These are phyloP conservation scores for Leucosporidium scottii DNA, from an alignment of 768 basidiomycete genomes.

Conservation along the genomic window DNA sequence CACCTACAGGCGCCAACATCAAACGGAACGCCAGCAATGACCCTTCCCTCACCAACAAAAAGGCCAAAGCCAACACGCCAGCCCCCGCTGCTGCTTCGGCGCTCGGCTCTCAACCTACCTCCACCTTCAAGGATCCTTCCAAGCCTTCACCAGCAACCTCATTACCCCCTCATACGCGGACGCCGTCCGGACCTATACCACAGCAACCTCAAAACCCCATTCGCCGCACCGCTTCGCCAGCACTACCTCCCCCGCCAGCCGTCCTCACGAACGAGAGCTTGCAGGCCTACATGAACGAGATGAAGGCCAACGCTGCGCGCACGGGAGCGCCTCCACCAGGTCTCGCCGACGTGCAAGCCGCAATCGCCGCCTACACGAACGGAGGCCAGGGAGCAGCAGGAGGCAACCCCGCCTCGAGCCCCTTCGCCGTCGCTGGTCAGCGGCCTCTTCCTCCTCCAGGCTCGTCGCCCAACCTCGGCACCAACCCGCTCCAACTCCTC, in stretches of 20 bases:
- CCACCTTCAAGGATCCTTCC: too few species aligned
- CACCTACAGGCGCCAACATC: neutral
- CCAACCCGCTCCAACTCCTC: neutral
- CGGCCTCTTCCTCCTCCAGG: too few species aligned
- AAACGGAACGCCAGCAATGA: slow-evolving; percentile 9
- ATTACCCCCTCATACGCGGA: neutral
- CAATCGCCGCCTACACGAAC: neutral
- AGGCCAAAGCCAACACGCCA: slow-evolving; percentile 2
- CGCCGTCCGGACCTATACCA: neutral
- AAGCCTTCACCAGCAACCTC: too few species aligned
- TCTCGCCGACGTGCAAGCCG: slow-evolving; percentile 13
- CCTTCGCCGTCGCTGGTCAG: neutral
- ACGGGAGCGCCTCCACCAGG: slow-evolving; percentile 14
- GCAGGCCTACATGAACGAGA: slow-evolving; percentile 18
- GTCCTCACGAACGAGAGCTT: neutral
- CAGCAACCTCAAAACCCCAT: neutral
- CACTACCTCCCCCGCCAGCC: neutral
- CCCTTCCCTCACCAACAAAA: slow-evolving; percentile 9
- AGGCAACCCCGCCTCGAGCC: neutral
- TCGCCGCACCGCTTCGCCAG: neutral
- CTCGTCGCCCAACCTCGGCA: neutral
- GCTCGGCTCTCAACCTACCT: too few species aligned
- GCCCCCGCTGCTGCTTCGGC: neutral
- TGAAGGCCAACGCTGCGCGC: slow-evolving; percentile 9
- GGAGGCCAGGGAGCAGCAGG: neutral